A percentile compares a stretch with the other conserved stretches of the same genome.
Evolutionary conservation across 2,329 filamentous ascomycete genomes (phyloP).

Genomic region (Fusarium sp.): DNA sequence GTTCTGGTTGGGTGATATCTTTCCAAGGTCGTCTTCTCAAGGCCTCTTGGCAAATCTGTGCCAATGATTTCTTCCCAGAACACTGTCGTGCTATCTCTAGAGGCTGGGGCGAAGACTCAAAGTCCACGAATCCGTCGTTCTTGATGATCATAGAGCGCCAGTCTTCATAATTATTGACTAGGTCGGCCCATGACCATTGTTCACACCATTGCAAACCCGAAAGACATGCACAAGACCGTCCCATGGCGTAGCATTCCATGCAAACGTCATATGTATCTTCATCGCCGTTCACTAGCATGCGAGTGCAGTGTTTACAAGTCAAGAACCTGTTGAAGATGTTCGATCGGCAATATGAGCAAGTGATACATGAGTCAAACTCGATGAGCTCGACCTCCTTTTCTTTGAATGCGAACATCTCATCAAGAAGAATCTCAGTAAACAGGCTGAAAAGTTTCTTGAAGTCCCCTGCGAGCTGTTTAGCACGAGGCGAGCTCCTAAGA

Average conservation of each 20-base stretch:
- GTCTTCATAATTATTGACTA: conserved; percentile 81
- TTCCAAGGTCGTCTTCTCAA: conserved; percentile 83
- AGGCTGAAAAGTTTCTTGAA: conserved; percentile 84
- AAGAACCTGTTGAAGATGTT: conserved; percentile 98
- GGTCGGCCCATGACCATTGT: conserved; percentile 87
- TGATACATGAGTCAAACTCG: conserved; percentile 89
- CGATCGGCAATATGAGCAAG: conserved; percentile 93
- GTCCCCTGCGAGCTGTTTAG: conserved; percentile 81
- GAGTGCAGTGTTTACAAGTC: conserved; percentile 87
- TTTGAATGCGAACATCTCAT: conserved; percentile 84
- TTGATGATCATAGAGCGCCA: conserved; percentile 86
- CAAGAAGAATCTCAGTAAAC: conserved; percentile 82
- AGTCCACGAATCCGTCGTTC: conserved; percentile 75
- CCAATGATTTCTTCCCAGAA: conserved; percentile 81
- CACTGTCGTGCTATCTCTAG: conserved; percentile 77
- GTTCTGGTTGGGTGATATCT: conserved; percentile 76
- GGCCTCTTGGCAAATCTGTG: conserved; percentile 94
- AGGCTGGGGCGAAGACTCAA: conserved; percentile 74
- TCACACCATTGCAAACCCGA: conserved; percentile 91
- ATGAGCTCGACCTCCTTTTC: conserved; percentile 81
- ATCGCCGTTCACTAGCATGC: conserved; percentile 72
- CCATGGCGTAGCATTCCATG: conserved; percentile 99
- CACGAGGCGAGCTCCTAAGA: conserved; percentile 57
- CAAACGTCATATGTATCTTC: conserved; percentile 95
- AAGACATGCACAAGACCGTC: conserved; percentile 89